Percentiles rank a stretch among this genome's conserved stretches.
phyloP scores from a whole-genome alignment of 371 early-diverging fungal genomes.

The Mucor plumbeus region DNA sequence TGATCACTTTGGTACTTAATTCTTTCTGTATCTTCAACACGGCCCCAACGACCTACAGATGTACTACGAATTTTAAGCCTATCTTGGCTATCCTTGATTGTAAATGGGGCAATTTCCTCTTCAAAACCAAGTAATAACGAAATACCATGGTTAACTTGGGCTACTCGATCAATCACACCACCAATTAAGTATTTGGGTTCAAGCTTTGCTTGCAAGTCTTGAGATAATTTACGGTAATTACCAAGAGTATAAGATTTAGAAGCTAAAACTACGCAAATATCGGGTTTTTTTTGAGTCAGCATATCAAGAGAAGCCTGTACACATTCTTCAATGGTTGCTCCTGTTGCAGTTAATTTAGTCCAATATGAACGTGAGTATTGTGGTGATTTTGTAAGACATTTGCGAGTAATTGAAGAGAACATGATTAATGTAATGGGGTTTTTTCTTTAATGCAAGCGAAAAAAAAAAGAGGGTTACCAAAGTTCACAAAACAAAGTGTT shows the following conservation, averaged over 20 bases:
- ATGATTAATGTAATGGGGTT: background rate
- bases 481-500: background rate
- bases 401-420: slow-evolving; percentile 1
- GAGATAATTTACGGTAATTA: slow-evolving; percentile 27
- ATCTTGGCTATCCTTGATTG: slow-evolving; percentile 35
- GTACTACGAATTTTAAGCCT: slow-evolving; percentile 54
- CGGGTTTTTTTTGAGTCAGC: slow-evolving; percentile 20
- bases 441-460: background rate
- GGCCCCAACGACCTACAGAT: slow-evolving; percentile 67
- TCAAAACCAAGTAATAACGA: slow-evolving; percentile 44
- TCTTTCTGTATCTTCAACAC: slow-evolving; percentile 42
- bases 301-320: slow-evolving; percentile 25
- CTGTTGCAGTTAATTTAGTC: slow-evolving; percentile 37
- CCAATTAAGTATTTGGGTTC: slow-evolving; percentile 37
- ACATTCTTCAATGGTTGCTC: slow-evolving; percentile 34
- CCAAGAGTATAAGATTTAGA: slow-evolving; percentile 43
- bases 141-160: slow-evolving; percentile 53
- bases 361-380: slow-evolving; percentile 25
- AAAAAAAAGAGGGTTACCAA: background rate
- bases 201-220: slow-evolving; percentile 18
- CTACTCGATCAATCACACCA: slow-evolving; percentile 62
- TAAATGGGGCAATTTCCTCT: slow-evolving; percentile 34
- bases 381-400: background rate
- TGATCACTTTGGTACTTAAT: slow-evolving; percentile 40
- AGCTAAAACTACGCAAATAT: slow-evolving; percentile 46